These are phyloP conservation scores for Wickerhamiella kurtzmanii DNA, from an alignment of 805 yeast genomes.

Conservation along the genomic window DNA sequence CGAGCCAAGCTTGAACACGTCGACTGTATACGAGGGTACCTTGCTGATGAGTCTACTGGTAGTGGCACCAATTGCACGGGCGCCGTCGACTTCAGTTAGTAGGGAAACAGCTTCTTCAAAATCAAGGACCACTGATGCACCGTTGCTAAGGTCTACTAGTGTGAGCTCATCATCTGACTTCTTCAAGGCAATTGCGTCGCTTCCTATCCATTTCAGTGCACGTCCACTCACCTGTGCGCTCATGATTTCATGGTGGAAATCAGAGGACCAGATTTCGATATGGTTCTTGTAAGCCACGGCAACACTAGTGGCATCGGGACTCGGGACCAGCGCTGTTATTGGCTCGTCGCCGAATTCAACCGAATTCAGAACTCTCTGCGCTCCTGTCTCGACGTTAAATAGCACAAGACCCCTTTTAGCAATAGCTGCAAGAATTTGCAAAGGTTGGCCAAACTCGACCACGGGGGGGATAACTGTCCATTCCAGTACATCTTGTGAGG, in stretches of 20 bases:
- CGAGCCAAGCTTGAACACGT: slow-evolving; percentile 71
- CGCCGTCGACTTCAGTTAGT: slow-evolving; percentile 49
- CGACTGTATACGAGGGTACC: slow-evolving; percentile 44
- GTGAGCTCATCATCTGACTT: slow-evolving; percentile 41
- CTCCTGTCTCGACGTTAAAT: background rate
- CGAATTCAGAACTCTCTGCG: background rate
- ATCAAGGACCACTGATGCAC: slow-evolving; percentile 20
- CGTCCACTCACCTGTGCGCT: background rate
- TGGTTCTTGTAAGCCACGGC: background rate
- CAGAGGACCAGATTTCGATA: background rate
- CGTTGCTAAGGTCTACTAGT: slow-evolving; percentile 32
- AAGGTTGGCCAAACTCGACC: background rate
- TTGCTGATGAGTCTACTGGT: slow-evolving; percentile 49
- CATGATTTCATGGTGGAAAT: background rate
- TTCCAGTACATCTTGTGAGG: background rate
- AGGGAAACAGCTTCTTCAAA: slow-evolving; percentile 30
- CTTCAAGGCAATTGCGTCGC: background rate
- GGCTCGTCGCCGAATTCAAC: background rate
- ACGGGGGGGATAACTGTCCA: slow-evolving; percentile 1
- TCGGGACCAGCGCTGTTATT: background rate
- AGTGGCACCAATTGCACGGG: slow-evolving; percentile 46
- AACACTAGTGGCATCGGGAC: background rate
- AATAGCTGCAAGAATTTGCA: background rate
- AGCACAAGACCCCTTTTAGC: background rate
- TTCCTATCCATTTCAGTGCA: background rate